These are phyloP conservation scores for Setaria italica DNA, from an alignment of 202 grass and related monocot species.

Conservation along the genomic window DNA sequence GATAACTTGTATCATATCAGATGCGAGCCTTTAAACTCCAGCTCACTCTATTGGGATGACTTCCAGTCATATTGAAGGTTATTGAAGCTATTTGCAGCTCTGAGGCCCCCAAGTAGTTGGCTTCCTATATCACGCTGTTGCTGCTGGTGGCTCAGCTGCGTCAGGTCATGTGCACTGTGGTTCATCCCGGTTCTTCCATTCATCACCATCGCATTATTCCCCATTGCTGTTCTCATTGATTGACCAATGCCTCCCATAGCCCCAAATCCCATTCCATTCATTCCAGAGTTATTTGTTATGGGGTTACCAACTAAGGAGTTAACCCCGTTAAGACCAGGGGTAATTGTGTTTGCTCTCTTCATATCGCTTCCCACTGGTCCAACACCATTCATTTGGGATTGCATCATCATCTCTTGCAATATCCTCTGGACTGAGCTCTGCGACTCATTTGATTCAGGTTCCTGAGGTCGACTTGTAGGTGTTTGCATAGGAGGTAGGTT, in stretches of 20 bases:
- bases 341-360: constrained; percentile 60
- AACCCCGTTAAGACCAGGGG: constrained; percentile 49
- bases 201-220: constrained; percentile 62
- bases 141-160: constrained; percentile 60
- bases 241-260: constrained; percentile 50
- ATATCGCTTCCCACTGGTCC: constrained; percentile 49
- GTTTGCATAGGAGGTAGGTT: constrained; percentile 66
- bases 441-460: constrained; percentile 64
- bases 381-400: constrained; percentile 66
- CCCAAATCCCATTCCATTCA: constrained; percentile 56
- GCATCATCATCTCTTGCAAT: constrained; percentile 84
- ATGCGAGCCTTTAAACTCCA: constrained; percentile 2
- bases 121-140: constrained; percentile 79
- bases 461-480: constrained; percentile 51
- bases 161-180: constrained; percentile 68
- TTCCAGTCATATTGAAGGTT: constrained; percentile 78
- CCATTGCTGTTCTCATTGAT: constrained; percentile 50
- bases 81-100: constrained; percentile 75
- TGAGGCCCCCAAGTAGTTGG: constrained; percentile 61
- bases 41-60: constrained; percentile 58
- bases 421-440: constrained; percentile 87
- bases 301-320: constrained; percentile 62
- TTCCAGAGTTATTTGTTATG: constrained; percentile 49
- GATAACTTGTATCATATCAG: constrained; percentile 46
- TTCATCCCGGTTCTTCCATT: constrained; percentile 71